Conservation (phyloP, 352 stramenopile genomes). For the Plasmopara viticola region DNA sequence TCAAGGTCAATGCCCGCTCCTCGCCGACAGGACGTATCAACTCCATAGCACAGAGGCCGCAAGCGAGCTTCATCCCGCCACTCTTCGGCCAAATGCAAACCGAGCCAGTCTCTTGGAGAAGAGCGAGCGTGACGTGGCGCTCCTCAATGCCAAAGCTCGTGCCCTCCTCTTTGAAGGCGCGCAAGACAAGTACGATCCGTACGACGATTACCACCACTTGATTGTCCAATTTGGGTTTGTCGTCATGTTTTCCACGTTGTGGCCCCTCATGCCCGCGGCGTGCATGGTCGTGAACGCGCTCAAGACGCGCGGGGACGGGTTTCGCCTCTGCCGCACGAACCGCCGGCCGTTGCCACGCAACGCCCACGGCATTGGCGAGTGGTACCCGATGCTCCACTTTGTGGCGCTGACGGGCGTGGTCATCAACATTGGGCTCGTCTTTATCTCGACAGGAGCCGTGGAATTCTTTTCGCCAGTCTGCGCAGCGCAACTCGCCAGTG, state of each 20-base stretch:
- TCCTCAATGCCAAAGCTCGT: constrained; percentile 59
- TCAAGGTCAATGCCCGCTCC: constrained; percentile 50
- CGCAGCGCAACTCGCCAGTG: constrained; percentile 41
- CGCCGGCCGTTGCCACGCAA: constrained; percentile 71
- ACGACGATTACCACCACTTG: constrained; percentile 75
- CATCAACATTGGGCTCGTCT: constrained; percentile 71
- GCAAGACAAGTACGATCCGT: constrained; percentile 75
- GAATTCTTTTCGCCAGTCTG: constrained; percentile 62
- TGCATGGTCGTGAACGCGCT: constrained; percentile 78
- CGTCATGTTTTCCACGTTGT: constrained; percentile 85
- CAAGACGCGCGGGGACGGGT: constrained; percentile 73
- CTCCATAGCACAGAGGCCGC: constrained; percentile 13
- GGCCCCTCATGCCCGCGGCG: constrained; percentile 68
- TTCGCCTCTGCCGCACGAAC: constrained; percentile 63
- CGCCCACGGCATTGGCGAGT: constrained; percentile 65
- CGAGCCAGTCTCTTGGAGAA: constrained; percentile 49
- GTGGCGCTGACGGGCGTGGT: constrained; percentile 62
- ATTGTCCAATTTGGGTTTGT: constrained; percentile 83
- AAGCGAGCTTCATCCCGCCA: constrained; percentile 1
- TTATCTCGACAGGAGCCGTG: constrained; percentile 70
- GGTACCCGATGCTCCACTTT: constrained; percentile 61
- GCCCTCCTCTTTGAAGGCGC: constrained; percentile 72
- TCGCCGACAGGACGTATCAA: constrained; percentile 56
- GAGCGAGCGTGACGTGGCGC: constrained; percentile 49
- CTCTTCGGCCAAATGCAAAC: constrained; percentile 8